Evolutionary conservation across 495 filamentous ascomycete genomes (phyloP), one percentile per base, ranked within the genome.

Genomic region (Astrothelium subdiscretum): DNA sequence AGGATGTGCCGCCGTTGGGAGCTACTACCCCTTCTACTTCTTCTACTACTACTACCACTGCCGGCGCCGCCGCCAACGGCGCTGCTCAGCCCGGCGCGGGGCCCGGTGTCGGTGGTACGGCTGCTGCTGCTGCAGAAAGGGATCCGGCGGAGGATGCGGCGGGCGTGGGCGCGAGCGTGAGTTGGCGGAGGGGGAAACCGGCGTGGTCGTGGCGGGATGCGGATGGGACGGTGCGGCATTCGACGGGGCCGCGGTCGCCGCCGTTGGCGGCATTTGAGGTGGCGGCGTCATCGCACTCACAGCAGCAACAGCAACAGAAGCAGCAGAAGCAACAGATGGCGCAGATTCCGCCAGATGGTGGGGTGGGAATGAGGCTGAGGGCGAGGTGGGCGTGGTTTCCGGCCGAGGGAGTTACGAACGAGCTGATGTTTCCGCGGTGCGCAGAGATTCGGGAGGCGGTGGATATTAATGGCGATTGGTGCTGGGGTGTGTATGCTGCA

Each of bases 391-490:
- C 80, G 6, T 95, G 84, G 78, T 90, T 85, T 67, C 90, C 89
- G 0, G 75, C 73, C 8, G 80, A 80, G 5, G 70, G 69, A 0
- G 77, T 77, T 13, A 72, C 75, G 32, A 87, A 95, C 72, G 91
- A 96, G 77, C 70, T 96, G 59, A 75, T 82, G 66, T 96, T 96
- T 67, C 91, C 91, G 2, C 86, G 83, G 61, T 85, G 87, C 4
- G 90, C 91, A 0, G 88, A 92, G 73, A 81, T 96, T 12, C 77
- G 79, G 2, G 91, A 96, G 77, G 83, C 84, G 35, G 83, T 89
- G 73, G 85, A 89, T 72, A 82, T 92, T 51, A 95, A 94, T 73
- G 89, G 84, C 42, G 90, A 95, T 72, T 96, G 90, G 90, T 88
- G 78, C 61, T 84, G 83, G 76, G 91, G 91, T 0, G 82, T 78